Evolutionary conservation across 805 yeast genomes (phyloP).

Genomic region (Tanozyma kutaoensis): DNA sequence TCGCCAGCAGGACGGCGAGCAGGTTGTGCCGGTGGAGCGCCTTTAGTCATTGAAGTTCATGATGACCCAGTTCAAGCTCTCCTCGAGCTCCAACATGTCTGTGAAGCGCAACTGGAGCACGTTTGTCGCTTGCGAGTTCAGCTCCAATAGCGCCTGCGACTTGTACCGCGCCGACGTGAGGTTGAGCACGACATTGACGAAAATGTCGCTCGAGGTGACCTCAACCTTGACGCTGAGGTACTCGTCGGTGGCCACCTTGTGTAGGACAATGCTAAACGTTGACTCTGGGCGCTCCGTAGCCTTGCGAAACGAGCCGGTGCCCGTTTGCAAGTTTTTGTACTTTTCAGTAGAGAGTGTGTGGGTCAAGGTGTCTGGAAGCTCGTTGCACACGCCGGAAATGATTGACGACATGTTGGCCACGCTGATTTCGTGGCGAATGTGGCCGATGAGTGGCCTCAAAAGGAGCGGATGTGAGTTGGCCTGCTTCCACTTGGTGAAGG

Average conservation of each 20-base stretch:
- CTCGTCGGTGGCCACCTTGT: slow-evolving; percentile 6
- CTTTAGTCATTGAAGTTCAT: too few species aligned
- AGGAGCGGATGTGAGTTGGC: slow-evolving; percentile 31
- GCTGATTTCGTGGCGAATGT: slow-evolving; percentile 38
- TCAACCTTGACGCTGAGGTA: slow-evolving; percentile 14
- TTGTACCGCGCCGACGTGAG: slow-evolving; percentile 20
- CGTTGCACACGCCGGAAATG: slow-evolving; percentile 10
- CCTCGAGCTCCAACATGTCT: slow-evolving; percentile 38
- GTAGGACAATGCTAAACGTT: slow-evolving; percentile 11
- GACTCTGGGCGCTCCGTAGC: slow-evolving; percentile 26
- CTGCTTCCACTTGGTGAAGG: slow-evolving; percentile 31
- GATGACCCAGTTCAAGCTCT: slow-evolving; percentile 44
- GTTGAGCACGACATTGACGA: slow-evolving; percentile 23
- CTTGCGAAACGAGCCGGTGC: slow-evolving; percentile 22
- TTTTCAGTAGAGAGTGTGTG: too few species aligned
- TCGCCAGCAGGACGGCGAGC: slow-evolving; percentile 14
- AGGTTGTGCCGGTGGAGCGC: slow-evolving; percentile 18
- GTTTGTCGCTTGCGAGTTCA: slow-evolving; percentile 18
- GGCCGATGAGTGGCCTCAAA: slow-evolving; percentile 45
- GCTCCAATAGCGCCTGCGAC: slow-evolving; percentile 9
- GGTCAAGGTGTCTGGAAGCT: slow-evolving; percentile 1
- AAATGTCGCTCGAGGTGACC: slow-evolving; percentile 25
- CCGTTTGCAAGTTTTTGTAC: slow-evolving; percentile 12
- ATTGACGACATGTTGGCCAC: slow-evolving; percentile 15
- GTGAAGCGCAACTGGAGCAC: slow-evolving; percentile 34